These are phyloP conservation scores for Dendrostoma leiphaemia DNA, from an alignment of 2,329 filamentous ascomycete species.

Conservation along the genomic window DNA sequence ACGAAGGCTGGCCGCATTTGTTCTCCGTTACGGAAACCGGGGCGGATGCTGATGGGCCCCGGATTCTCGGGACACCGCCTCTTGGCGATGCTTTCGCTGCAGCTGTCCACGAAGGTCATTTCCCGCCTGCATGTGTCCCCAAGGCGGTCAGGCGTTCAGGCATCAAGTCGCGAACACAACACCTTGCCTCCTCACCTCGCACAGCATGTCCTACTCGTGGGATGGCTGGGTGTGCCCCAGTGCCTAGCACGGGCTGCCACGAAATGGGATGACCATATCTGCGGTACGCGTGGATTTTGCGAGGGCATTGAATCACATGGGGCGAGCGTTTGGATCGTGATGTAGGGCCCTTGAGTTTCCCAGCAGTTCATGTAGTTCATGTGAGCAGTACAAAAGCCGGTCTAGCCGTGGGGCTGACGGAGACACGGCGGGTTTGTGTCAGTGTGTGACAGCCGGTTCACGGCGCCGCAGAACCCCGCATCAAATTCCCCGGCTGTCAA, in stretches of 20 bases:
- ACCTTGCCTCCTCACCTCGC: not conserved
- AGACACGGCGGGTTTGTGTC: not conserved
- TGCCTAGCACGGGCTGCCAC: not conserved
- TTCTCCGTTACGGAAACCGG: too few relatives aligned
- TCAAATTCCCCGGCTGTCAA: not conserved
- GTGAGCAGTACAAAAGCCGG: constrained; percentile 12
- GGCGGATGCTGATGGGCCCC: too few relatives aligned
- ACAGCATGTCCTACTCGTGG: not conserved
- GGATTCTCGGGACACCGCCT: not conserved
- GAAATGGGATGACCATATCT: too few relatives aligned
- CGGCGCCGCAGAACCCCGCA: constrained; percentile 3
- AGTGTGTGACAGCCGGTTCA: constrained; percentile 9
- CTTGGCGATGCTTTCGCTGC: not conserved
- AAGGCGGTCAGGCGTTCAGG: not conserved
- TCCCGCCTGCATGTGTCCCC: not conserved
- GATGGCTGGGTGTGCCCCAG: not conserved
- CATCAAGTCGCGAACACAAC: not conserved
- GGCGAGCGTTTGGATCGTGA: constrained; percentile 3
- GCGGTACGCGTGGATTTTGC: too few relatives aligned
- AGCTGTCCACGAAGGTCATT: not conserved
- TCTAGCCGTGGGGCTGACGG: constrained; percentile 11
- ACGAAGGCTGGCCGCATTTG: too few relatives aligned
- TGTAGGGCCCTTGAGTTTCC: constrained; percentile 4
- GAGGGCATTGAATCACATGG: too few relatives aligned
- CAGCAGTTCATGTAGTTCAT: constrained; percentile 12